Percentiles rank a stretch among this genome's conserved stretches.
Conservation (phyloP, 2,329 filamentous ascomycete species). For the Colletotrichum sp. region DNA sequence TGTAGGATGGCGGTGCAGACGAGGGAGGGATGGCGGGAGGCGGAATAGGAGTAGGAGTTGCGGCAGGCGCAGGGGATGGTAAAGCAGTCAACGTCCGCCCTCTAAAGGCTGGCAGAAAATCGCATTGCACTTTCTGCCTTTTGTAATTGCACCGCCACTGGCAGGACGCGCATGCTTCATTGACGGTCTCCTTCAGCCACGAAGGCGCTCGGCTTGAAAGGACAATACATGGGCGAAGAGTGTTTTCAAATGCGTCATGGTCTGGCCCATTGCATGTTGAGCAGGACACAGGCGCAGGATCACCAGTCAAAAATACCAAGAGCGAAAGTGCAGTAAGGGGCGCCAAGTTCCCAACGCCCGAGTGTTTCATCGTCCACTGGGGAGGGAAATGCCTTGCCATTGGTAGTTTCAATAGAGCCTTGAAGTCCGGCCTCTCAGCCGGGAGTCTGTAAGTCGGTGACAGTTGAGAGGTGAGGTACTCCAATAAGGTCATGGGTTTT, state of each 20-base stretch:
- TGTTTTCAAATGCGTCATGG: background rate
- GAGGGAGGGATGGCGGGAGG: background rate
- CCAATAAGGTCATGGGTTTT: background rate
- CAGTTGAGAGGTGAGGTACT: background rate
- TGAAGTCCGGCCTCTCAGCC: constrained; percentile 8
- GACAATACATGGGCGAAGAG: constrained; percentile 28
- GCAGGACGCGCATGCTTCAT: constrained; percentile 33
- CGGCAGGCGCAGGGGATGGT: background rate
- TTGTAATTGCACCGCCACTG: constrained; percentile 31
- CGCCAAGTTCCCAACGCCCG: background rate
- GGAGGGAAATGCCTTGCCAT: background rate
- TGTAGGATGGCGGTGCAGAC: background rate
- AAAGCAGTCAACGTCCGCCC: background rate
- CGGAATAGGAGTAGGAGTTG: background rate
- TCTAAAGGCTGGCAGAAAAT: constrained; percentile 21
- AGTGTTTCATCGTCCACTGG: background rate
- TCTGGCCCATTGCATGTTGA: background rate
- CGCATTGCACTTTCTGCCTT: constrained; percentile 29
- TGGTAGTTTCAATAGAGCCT: constrained; percentile 3
- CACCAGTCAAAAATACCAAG: constrained; percentile 14
- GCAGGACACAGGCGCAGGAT: background rate
- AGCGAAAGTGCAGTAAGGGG: background rate
- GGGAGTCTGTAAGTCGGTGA: background rate
- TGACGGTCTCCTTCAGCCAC: constrained; percentile 22
- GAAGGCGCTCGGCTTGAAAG: constrained; percentile 25